These are phyloP conservation scores for Alisma plantagoaquatica DNA, from an alignment of 106 monocot species.

Conservation along the genomic window DNA sequence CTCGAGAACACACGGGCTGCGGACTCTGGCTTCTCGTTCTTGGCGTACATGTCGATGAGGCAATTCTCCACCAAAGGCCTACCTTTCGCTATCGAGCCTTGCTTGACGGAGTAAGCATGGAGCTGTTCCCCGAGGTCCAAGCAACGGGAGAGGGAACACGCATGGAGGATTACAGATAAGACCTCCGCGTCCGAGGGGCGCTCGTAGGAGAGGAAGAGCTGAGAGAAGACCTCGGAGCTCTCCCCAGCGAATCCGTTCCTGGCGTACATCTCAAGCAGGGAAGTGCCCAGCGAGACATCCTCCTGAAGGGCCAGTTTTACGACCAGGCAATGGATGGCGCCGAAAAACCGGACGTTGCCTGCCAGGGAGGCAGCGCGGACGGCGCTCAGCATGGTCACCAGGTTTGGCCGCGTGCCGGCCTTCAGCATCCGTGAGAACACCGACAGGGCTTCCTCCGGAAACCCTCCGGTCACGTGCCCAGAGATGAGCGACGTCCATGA, in stretches of 20 bases:
- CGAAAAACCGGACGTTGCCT: slow-evolving; percentile 2
- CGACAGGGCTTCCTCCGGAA: slow-evolving; percentile 19
- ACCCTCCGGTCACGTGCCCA: slow-evolving; percentile 23
- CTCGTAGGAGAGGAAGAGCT: background rate
- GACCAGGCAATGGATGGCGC: slow-evolving; percentile 21
- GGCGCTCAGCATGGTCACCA: slow-evolving; percentile 32
- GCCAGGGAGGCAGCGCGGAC: slow-evolving; percentile 24
- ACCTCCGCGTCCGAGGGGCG: slow-evolving; percentile 3
- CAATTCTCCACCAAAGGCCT: slow-evolving; percentile 31
- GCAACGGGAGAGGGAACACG: slow-evolving; percentile 15
- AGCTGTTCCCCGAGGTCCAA: slow-evolving; percentile 14
- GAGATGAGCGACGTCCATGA: slow-evolving; percentile 39
- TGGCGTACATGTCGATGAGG: slow-evolving; percentile 57
- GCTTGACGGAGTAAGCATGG: slow-evolving; percentile 33
- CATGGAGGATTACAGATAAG: slow-evolving; percentile 21
- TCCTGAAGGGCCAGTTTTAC: slow-evolving; percentile 19
- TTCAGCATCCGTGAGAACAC: slow-evolving; percentile 33
- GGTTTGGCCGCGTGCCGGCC: slow-evolving; percentile 31
- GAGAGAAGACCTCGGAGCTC: slow-evolving; percentile 17
- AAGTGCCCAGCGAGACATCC: slow-evolving; percentile 24
- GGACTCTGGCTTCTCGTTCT: slow-evolving; percentile 20
- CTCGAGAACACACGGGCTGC: slow-evolving; percentile 28
- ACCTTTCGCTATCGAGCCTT: slow-evolving; percentile 11
- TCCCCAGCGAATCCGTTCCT: slow-evolving; percentile 32
- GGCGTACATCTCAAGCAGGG: slow-evolving; percentile 38